Percentiles rank a stretch among this genome's conserved stretches.
phyloP scores from a whole-genome alignment of 345 rosid genomes.

The Lepidium sativum region DNA sequence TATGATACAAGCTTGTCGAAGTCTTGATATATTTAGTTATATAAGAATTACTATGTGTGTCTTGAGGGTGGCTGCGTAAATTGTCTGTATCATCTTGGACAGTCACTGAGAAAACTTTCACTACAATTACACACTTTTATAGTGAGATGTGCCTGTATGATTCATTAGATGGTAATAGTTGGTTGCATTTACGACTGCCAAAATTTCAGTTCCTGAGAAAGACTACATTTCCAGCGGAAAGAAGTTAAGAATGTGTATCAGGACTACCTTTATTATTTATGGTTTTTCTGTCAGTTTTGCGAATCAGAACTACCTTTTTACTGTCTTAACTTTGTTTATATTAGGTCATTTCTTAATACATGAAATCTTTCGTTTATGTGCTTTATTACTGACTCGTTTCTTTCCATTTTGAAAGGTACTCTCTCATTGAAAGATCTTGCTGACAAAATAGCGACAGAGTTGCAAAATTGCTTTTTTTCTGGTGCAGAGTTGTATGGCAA shows the following conservation, averaged over 20 bases:
- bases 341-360: neutral
- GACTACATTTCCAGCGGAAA: neutral
- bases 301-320: neutral
- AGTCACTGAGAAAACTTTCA: neutral
- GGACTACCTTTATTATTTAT: neutral
- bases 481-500: slow-evolving; percentile 67
- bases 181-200: neutral
- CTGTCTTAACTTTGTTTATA: neutral
- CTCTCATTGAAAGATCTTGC: slow-evolving; percentile 86
- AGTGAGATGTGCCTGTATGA: neutral
- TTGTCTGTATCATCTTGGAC: neutral
- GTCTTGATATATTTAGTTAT: neutral
- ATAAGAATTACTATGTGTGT: neutral
- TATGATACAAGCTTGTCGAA: neutral
- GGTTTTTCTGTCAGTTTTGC: neutral
- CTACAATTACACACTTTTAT: neutral
- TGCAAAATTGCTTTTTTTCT: slow-evolving; percentile 44
- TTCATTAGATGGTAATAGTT: neutral
- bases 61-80: neutral
- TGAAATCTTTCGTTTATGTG: neutral
- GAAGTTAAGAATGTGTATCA: neutral
- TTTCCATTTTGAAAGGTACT: slow-evolving; percentile 48
- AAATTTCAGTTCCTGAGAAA: neutral
- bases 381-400: neutral
- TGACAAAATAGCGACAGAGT: slow-evolving; percentile 47